These are phyloP conservation scores for Penicillium sp. DNA, from an alignment of 2,329 filamentous ascomycete species.

Conservation along the genomic window DNA sequence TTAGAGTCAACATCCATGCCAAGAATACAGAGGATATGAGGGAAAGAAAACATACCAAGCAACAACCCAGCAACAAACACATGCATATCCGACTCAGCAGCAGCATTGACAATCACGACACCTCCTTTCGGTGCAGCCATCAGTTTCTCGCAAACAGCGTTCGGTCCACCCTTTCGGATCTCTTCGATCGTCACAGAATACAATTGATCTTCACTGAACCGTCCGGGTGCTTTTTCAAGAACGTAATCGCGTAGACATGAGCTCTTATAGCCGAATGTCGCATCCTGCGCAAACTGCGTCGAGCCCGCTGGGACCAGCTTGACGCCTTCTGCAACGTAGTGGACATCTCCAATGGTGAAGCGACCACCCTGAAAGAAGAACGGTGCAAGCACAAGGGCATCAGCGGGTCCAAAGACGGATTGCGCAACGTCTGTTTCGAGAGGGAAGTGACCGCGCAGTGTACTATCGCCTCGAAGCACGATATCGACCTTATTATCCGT, in stretches of 20 bases:
- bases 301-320: slow-evolving; percentile 50
- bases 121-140: slow-evolving; percentile 35
- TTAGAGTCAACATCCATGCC: neutral
- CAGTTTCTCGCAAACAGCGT: slow-evolving; percentile 44
- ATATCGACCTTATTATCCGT: slow-evolving; percentile 50
- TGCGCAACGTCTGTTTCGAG: slow-evolving; percentile 55
- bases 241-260: slow-evolving; percentile 56
- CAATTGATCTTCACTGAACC: slow-evolving; percentile 40
- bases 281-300: slow-evolving; percentile 58
- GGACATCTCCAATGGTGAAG: slow-evolving; percentile 57
- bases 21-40: no score
- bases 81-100: slow-evolving; percentile 55
- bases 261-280: slow-evolving; percentile 56
- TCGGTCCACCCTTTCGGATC: slow-evolving; percentile 48
- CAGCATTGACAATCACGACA: slow-evolving; percentile 54
- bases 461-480: slow-evolving; percentile 58
- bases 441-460: slow-evolving; percentile 57
- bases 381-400: slow-evolving; percentile 57
- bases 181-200: slow-evolving; percentile 48
- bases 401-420: slow-evolving; percentile 49
- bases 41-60: slow-evolving; percentile 21
- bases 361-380: slow-evolving; percentile 61
- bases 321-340: slow-evolving; percentile 57
- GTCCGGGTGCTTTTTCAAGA: slow-evolving; percentile 52
- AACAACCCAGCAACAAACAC: slow-evolving; percentile 54